phyloP scores from a whole-genome alignment of 139 green algal genomes.

The Deuterostichococcus epilithicus region DNA sequence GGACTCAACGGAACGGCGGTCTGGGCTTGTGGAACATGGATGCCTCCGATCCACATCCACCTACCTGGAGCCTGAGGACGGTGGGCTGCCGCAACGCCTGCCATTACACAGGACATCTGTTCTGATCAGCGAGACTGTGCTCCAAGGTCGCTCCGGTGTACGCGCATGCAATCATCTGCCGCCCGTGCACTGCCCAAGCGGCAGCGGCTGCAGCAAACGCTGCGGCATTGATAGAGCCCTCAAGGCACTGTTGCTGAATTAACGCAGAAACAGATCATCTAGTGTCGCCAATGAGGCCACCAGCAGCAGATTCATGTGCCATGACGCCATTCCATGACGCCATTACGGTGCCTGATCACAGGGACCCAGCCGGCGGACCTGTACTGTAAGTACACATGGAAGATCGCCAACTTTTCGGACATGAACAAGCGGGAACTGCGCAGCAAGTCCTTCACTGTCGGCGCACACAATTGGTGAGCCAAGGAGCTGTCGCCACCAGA shows the following conservation, averaged over 20 bases:
- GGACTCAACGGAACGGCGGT: constrained; percentile 69
- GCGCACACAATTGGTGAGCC: constrained; percentile 89
- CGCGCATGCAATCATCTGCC: no score
- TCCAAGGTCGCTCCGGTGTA: neutral
- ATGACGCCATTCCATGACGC: no score
- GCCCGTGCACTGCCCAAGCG: no score
- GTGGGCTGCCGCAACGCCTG: neutral
- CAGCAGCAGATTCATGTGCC: no score
- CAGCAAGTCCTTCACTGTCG: constrained; percentile 90
- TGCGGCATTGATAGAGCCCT: no score
- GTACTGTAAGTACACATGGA: constrained; percentile 98
- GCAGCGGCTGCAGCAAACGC: no score
- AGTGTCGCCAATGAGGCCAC: neutral
- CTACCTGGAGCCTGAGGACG: constrained; percentile 73
- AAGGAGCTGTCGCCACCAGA: no score
- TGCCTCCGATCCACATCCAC: constrained; percentile 51
- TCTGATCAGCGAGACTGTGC: constrained; percentile 4
- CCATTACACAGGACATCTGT: neutral
- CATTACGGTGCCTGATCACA: no score
- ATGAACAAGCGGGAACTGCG: constrained; percentile 91
- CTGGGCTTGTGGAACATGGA: constrained; percentile 53
- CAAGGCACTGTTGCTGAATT: no score
- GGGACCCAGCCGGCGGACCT: constrained; percentile 69
- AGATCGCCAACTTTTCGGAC: constrained; percentile 92
- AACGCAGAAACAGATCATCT: neutral